Evolutionary conservation across 352 stramenopile species (phyloP).

Genomic region (Sclerospora graminicola): DNA sequence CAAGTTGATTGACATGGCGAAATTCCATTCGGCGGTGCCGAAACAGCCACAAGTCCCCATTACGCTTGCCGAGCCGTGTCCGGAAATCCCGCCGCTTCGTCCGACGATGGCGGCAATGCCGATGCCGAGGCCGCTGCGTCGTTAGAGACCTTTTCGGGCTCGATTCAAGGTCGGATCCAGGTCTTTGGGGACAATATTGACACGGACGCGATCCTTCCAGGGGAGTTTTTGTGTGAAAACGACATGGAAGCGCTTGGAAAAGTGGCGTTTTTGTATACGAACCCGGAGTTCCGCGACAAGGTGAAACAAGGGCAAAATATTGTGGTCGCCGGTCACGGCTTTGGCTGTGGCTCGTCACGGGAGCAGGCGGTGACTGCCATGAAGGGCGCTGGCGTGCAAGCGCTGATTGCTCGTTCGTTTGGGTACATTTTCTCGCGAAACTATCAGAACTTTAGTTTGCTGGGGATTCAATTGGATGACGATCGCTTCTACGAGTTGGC

Average conservation of each 20-base stretch:
- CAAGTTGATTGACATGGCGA: too few relatives aligned
- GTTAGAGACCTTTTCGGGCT: too few relatives aligned
- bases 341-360: slow-evolving; percentile 76
- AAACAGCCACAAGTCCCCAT: too few relatives aligned
- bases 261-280: slow-evolving; percentile 76
- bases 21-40: too few relatives aligned
- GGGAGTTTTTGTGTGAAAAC: slow-evolving; percentile 76
- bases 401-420: slow-evolving; percentile 77
- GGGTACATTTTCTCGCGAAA: slow-evolving; percentile 85
- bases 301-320: slow-evolving; percentile 60
- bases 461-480: slow-evolving; percentile 73
- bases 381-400: slow-evolving; percentile 71
- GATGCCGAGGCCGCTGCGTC: too few relatives aligned
- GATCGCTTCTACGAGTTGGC: slow-evolving; percentile 76
- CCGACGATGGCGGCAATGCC: too few relatives aligned
- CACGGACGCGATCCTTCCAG: slow-evolving; percentile 80
- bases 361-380: slow-evolving; percentile 78
- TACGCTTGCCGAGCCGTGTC: too few relatives aligned
- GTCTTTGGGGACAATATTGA: slow-evolving; percentile 87
- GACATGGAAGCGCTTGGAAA: slow-evolving; percentile 78
- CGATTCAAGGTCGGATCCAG: too few relatives aligned
- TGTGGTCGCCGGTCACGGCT: slow-evolving; percentile 68
- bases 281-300: slow-evolving; percentile 81
- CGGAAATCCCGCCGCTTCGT: too few relatives aligned
- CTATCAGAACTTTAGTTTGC: slow-evolving; percentile 79